phyloP scores from a whole-genome alignment of 306 rosid species.

The Alnus rubra region DNA sequence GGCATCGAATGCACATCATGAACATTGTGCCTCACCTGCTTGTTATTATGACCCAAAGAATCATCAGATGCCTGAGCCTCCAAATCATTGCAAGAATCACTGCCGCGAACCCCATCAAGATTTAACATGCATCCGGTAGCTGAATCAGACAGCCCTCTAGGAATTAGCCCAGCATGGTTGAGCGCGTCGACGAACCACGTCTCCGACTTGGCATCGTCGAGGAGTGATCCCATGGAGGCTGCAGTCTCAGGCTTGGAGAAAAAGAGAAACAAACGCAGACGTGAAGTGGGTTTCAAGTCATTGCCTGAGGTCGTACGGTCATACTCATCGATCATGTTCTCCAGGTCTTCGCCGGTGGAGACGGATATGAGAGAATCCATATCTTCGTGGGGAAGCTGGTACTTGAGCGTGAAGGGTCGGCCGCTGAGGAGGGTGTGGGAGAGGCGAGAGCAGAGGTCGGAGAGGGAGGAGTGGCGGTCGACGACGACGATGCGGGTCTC shows the following conservation, averaged over 20 bases:
- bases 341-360: slow-evolving; percentile 82
- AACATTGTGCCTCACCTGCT: slow-evolving; percentile 40
- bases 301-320: slow-evolving; percentile 53
- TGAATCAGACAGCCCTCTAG: slow-evolving; percentile 65
- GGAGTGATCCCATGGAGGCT: slow-evolving; percentile 77
- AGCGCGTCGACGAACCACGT: slow-evolving; percentile 95
- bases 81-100: slow-evolving; percentile 67
- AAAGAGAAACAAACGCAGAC: slow-evolving; percentile 77
- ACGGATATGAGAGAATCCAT: slow-evolving; percentile 78
- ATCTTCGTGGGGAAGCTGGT: slow-evolving; percentile 84
- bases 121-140: slow-evolving; percentile 54
- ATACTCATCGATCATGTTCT: slow-evolving; percentile 90
- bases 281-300: slow-evolving; percentile 42
- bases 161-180: slow-evolving; percentile 58
- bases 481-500: slow-evolving; percentile 83
- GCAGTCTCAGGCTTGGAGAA: slow-evolving; percentile 67
- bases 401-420: slow-evolving; percentile 77
- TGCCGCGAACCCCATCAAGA: slow-evolving; percentile 50
- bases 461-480: slow-evolving; percentile 61
- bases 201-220: slow-evolving; percentile 82
- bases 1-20: slow-evolving; percentile 50
- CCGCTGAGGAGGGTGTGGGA: slow-evolving; percentile 70
- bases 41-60: slow-evolving; percentile 36
- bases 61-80: slow-evolving; percentile 46
- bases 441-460: slow-evolving; percentile 65